phyloP scores from a whole-genome alignment of 2,329 filamentous ascomycete species.

The Onygena corvina region DNA sequence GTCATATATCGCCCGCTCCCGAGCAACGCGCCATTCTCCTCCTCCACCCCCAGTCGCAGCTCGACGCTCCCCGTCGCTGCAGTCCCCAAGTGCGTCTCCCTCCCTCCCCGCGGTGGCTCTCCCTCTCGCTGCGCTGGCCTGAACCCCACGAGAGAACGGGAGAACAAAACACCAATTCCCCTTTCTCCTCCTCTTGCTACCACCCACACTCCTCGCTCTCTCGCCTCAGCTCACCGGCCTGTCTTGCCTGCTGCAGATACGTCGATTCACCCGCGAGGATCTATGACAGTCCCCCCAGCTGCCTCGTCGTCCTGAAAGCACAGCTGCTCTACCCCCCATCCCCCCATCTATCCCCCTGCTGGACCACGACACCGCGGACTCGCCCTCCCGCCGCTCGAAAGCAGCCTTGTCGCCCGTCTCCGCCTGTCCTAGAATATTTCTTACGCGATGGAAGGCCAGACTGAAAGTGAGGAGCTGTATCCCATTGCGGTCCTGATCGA shows the following conservation, averaged over 20 bases:
- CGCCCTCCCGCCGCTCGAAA: not conserved
- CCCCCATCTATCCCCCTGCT: no score
- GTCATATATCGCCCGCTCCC: no score
- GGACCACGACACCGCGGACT: not conserved
- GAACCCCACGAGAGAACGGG: not conserved
- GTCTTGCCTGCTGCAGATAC: not conserved
- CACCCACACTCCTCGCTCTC: not conserved
- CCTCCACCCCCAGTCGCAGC: not conserved
- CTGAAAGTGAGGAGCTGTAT: conserved; percentile 96
- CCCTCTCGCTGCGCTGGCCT: not conserved
- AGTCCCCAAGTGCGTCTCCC: not conserved
- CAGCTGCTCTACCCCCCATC: no score
- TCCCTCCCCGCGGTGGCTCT: no score
- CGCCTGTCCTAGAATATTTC: conserved; percentile 2
- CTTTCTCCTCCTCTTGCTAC: not conserved
- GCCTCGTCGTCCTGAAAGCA: not conserved
- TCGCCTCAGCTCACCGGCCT: not conserved
- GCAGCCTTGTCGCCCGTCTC: not conserved
- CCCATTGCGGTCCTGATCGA: conserved; percentile 99
- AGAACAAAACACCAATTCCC: not conserved
- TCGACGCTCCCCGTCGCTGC: not conserved
- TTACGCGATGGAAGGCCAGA: conserved; percentile 74
- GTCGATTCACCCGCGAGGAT: not conserved
- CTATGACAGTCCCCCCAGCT: conserved; percentile 3
- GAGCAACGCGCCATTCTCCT: not conserved